Percentiles rank a stretch among this genome's conserved stretches.
Conservation (phyloP, 2,329 filamentous ascomycete species). For the Xylariaceae sp. region DNA sequence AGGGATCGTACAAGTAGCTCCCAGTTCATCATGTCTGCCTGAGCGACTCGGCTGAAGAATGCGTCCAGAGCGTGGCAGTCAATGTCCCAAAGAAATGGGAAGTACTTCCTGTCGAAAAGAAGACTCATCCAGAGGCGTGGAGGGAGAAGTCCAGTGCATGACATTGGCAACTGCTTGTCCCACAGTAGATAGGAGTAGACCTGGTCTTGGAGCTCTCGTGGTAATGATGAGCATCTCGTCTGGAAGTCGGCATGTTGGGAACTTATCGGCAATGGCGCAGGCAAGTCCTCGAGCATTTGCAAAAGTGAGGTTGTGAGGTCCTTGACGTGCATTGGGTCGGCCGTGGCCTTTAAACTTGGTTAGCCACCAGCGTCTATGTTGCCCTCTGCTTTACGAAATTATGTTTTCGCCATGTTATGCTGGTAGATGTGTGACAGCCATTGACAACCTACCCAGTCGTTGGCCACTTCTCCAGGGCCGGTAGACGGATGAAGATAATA, state of each 20-base stretch:
- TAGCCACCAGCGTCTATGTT: too few species aligned
- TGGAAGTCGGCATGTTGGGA: not conserved
- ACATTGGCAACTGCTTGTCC: conserved; percentile 6
- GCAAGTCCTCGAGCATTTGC: not conserved
- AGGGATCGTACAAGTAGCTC: conserved; percentile 19
- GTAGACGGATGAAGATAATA: conserved; percentile 12
- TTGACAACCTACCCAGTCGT: too few species aligned
- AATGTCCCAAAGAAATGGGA: conserved; percentile 19
- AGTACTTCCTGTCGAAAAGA: conserved; percentile 10
- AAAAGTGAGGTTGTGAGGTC: conserved; percentile 13
- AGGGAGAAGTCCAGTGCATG: conserved; percentile 17
- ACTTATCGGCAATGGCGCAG: not conserved
- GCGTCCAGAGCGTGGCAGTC: conserved; percentile 6
- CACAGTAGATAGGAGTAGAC: not conserved
- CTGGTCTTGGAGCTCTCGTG: not conserved
- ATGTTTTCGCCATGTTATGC: not conserved
- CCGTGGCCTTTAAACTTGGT: not conserved
- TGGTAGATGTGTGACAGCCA: too few species aligned
- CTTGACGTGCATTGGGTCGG: conserved; percentile 12
- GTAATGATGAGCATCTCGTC: not conserved
- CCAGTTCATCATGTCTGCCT: conserved; percentile 14
- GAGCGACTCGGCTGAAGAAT: conserved; percentile 2
- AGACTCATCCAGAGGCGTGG: conserved; percentile 19
- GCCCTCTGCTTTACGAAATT: too few species aligned
- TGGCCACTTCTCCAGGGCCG: too few species aligned